These are phyloP conservation scores for Colletotrichum orbiculare DNA, from an alignment of 2,329 filamentous ascomycete species.

Conservation along the genomic window DNA sequence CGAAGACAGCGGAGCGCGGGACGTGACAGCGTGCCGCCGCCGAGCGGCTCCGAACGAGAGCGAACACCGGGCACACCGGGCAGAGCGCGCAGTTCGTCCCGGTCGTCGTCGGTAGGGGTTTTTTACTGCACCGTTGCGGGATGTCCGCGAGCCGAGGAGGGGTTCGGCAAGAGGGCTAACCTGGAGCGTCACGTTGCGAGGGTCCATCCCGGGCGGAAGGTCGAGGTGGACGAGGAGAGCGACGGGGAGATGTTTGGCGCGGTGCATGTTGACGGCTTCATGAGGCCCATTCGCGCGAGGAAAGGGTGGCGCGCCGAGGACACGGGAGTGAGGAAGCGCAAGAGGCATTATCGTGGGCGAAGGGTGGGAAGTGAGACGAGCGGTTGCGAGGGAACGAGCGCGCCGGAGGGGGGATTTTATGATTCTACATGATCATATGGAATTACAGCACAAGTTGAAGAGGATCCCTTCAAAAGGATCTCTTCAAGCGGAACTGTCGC, in stretches of 20 bases:
- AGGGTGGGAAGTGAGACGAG: slow-evolving; percentile 17
- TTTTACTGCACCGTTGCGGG: slow-evolving; percentile 50
- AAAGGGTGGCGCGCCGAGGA: slow-evolving; percentile 54
- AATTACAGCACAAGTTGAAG: not conserved
- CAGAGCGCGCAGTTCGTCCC: slow-evolving; percentile 43
- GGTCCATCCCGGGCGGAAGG: slow-evolving; percentile 50
- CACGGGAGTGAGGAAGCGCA: slow-evolving; percentile 29
- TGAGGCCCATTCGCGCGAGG: slow-evolving; percentile 64
- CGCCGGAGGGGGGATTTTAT: slow-evolving; percentile 5
- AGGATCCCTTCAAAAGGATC: not conserved
- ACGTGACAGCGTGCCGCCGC: slow-evolving; percentile 39
- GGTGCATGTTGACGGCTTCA: slow-evolving; percentile 76
- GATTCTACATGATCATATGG: slow-evolving; percentile 14
- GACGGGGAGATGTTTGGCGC: slow-evolving; percentile 69
- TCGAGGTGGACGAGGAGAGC: slow-evolving; percentile 53
- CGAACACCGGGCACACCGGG: not conserved
- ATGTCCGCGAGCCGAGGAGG: slow-evolving; percentile 50
- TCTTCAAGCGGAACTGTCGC: slow-evolving; percentile 38
- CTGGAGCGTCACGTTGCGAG: slow-evolving; percentile 51
- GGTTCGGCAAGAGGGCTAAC: slow-evolving; percentile 50
- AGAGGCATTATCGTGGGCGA: slow-evolving; percentile 30
- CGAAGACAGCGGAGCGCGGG: slow-evolving; percentile 46
- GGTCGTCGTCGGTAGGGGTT: slow-evolving; percentile 47
- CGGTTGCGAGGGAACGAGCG: slow-evolving; percentile 8
- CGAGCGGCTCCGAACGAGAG: slow-evolving; percentile 26